Percentiles rank a stretch among this genome's conserved stretches.
Conservation (phyloP, 2,329 filamentous ascomycete genomes). For the Apiospora phragmitis region DNA sequence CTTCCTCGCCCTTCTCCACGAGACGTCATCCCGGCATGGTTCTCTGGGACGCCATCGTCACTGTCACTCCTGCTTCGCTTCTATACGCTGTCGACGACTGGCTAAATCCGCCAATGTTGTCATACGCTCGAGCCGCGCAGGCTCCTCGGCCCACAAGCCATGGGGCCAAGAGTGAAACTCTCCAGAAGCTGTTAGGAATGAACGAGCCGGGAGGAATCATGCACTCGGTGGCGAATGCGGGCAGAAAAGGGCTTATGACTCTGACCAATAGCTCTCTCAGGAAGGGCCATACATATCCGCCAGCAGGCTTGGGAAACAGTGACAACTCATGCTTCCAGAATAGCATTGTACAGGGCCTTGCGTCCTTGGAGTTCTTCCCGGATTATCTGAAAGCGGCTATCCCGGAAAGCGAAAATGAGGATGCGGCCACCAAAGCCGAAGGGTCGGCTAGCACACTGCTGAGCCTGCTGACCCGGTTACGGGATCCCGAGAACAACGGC, state of each 20-base stretch:
- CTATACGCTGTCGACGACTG: constrained; percentile 58
- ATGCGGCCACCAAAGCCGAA: constrained; percentile 22
- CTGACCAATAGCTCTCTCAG: constrained; percentile 47
- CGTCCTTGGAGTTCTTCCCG: constrained; percentile 71
- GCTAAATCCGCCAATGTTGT: constrained; percentile 49
- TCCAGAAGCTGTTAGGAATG: constrained; percentile 64
- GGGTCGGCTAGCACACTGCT: constrained; percentile 54
- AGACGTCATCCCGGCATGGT: constrained; percentile 44
- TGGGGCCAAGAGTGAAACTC: constrained; percentile 63
- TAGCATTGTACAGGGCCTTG: constrained; percentile 83
- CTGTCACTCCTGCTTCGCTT: constrained; percentile 54
- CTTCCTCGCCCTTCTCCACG: constrained; percentile 20
- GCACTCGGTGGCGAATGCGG: constrained; percentile 57
- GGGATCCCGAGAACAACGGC: constrained; percentile 69
- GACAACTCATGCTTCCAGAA: constrained; percentile 99
- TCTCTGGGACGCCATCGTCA: constrained; percentile 63
- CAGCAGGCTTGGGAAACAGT: constrained; percentile 78
- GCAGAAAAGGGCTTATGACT: constrained; percentile 55
- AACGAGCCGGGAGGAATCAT: constrained; percentile 55
- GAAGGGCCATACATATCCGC: constrained; percentile 44
- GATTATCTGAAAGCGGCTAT: constrained; percentile 58
- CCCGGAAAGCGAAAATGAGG: constrained; percentile 18
- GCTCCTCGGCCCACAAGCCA: constrained; percentile 42
- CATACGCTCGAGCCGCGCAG: constrained; percentile 35
- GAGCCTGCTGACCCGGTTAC: constrained; percentile 69